Percentiles rank a stretch among this genome's conserved stretches.
phyloP scores from a whole-genome alignment of 768 basidiomycete genomes.

The Heimioporus sp. region DNA sequence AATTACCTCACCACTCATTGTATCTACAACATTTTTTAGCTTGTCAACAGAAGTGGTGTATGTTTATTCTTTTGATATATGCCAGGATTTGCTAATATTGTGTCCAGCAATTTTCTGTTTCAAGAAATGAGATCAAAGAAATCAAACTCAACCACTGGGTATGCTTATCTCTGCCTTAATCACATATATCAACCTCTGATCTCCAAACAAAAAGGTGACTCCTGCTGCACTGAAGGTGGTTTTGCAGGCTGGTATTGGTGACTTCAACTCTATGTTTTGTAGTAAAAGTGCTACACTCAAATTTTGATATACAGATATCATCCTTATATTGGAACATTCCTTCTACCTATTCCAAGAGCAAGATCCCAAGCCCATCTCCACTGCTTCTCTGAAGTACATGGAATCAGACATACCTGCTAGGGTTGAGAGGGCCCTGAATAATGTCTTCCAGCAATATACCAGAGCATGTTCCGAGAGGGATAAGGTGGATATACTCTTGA shows the following conservation, averaged over 20 bases:
- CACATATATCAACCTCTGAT: no score
- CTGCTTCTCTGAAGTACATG: neutral
- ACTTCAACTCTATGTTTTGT: neutral
- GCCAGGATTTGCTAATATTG: neutral
- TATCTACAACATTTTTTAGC: neutral
- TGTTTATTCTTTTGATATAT: neutral
- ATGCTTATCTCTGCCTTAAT: neutral
- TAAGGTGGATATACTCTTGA: neutral
- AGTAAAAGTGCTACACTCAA: no score
- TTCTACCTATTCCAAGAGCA: neutral
- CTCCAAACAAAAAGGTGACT: neutral
- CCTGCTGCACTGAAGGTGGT: neutral
- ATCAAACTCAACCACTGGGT: neutral
- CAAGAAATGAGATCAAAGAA: neutral
- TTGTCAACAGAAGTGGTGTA: neutral
- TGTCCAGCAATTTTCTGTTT: neutral
- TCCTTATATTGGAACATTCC: neutral
- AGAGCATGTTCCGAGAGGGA: neutral
- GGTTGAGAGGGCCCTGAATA: neutral
- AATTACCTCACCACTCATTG: no score
- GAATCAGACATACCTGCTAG: no score
- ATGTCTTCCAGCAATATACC: neutral
- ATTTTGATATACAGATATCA: neutral
- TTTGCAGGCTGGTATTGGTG: neutral
- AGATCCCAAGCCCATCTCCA: neutral